Conservation (phyloP, 2,329 filamentous ascomycete species). For the Colletotrichum acutatum region DNA sequence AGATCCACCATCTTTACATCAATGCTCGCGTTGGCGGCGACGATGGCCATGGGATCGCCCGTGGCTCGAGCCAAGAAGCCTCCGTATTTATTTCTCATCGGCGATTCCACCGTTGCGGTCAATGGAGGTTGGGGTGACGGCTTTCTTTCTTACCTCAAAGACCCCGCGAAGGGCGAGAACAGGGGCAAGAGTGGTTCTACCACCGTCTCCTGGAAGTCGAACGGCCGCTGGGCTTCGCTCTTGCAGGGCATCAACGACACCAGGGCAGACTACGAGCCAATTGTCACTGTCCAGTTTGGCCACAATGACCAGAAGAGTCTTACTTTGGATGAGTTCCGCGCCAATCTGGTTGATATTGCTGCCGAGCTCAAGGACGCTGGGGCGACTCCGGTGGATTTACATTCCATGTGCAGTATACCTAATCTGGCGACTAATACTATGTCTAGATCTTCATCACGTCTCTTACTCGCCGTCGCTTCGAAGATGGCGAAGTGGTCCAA, state of each 20-base stretch:
- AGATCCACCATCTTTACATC: too few species aligned
- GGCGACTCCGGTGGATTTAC: too few species aligned
- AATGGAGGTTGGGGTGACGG: too few species aligned
- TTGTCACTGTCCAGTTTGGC: not conserved
- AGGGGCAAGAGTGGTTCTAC: constrained; percentile 67
- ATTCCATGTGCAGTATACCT: too few species aligned
- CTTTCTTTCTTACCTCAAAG: too few species aligned
- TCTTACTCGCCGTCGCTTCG: not conserved
- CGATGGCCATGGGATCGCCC: too few species aligned
- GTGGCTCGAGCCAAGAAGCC: too few species aligned
- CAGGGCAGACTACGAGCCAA: constrained; percentile 32
- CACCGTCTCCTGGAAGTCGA: constrained; percentile 63
- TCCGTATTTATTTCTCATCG: too few species aligned
- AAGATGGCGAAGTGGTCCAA: not conserved
- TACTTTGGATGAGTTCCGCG: not conserved
- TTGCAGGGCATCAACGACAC: constrained; percentile 54
- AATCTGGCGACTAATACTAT: not conserved
- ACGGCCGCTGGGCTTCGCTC: constrained; percentile 63
- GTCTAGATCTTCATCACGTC: not conserved
- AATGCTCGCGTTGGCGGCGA: too few species aligned
- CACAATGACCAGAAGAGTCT: not conserved
- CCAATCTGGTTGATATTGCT: not conserved
- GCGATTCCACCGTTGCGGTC: too few species aligned
- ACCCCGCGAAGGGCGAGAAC: constrained; percentile 56
- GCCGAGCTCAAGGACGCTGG: not conserved